Conservation (phyloP, 2,329 filamentous ascomycete species). For the Didymella lethalis region DNA sequence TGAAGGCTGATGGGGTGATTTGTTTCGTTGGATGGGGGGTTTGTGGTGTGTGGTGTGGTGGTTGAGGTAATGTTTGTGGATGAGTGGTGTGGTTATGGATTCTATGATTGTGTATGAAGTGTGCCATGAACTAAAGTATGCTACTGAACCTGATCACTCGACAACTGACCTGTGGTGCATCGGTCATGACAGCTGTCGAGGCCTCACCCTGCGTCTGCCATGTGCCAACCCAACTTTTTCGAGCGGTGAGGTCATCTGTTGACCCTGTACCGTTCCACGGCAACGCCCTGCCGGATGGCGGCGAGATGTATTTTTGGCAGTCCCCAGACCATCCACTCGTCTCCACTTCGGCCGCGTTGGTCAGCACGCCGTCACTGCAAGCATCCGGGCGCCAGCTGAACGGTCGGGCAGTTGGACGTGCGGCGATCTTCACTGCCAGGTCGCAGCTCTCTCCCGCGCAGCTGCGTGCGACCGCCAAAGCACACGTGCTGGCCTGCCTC, state of each 20-base stretch:
- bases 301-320: conserved; percentile 9
- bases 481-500: conserved; percentile 38
- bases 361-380: conserved; percentile 25
- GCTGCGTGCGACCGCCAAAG: conserved; percentile 27
- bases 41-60: too few species aligned
- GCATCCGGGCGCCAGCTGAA: conserved; percentile 11
- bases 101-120: neutral
- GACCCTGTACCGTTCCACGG: too few species aligned
- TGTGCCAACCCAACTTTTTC: neutral
- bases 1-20: neutral
- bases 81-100: conserved; percentile 4
- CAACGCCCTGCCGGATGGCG: too few species aligned
- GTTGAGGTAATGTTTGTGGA: conserved; percentile 12
- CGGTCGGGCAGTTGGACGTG: conserved; percentile 16
- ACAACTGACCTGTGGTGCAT: too few species aligned
- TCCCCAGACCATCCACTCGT: conserved; percentile 16
- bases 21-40: neutral
- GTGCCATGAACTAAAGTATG: too few species aligned
- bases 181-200: neutral
- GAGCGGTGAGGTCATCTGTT: neutral
- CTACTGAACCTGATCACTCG: too few species aligned
- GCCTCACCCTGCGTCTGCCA: neutral
- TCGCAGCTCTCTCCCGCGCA: conserved; percentile 25
- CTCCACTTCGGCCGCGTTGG: conserved; percentile 20
- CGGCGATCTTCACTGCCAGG: conserved; percentile 12